Conservation (phyloP, 148 eudicot genomes). For the Amaranthus hypochondriacus region DNA sequence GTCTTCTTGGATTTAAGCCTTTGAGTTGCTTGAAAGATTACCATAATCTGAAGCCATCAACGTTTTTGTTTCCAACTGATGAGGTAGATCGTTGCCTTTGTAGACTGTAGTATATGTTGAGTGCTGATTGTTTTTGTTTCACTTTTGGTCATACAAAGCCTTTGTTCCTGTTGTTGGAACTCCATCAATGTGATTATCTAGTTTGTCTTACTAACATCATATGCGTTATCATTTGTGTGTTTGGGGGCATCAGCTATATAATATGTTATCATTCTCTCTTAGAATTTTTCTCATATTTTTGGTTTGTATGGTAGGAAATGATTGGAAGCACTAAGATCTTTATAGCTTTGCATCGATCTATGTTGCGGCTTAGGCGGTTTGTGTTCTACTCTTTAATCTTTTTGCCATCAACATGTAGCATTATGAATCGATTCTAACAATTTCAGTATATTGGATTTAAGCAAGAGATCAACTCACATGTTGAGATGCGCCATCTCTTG, state of each 20-base stretch:
- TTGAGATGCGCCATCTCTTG: not conserved
- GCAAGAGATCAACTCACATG: not conserved
- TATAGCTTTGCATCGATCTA: conserved; percentile 80
- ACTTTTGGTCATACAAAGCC: not conserved
- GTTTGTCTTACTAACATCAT: too few species aligned
- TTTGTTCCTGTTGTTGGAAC: not conserved
- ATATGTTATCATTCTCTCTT: not conserved
- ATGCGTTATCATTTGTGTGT: not conserved
- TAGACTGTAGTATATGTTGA: not conserved
- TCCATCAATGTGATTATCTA: not conserved
- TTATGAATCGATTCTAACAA: conserved; percentile 4
- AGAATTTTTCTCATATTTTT: not conserved
- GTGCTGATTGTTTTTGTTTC: not conserved
- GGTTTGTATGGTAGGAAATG: conserved; percentile 51
- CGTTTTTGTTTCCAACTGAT: conserved; percentile 86
- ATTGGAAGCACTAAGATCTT: conserved; percentile 80
- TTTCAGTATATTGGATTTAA: not conserved
- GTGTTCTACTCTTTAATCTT: conserved; percentile 23
- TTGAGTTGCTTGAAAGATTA: conserved; percentile 78
- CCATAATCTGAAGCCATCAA: conserved; percentile 92
- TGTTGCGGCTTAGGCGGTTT: conserved; percentile 79
- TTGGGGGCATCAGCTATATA: not conserved
- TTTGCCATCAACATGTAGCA: not conserved
- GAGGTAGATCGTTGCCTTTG: conserved; percentile 48
- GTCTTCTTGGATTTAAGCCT: conserved; percentile 95